Conservation (phyloP, 108 stramenopile species). For the Nannochloropsis gaditana region DNA sequence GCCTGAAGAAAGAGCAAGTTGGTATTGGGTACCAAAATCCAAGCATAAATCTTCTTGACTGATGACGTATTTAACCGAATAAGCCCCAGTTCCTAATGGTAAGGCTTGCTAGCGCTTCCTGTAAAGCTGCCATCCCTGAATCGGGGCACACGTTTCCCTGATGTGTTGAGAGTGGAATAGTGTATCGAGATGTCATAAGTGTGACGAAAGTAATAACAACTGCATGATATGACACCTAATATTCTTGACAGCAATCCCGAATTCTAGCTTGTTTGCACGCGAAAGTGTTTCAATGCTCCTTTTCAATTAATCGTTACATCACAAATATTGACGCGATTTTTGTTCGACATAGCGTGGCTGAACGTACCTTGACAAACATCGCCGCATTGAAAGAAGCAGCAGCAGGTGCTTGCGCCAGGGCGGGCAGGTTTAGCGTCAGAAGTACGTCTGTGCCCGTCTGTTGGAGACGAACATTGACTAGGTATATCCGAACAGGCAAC, state of each 20-base stretch:
- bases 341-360: too few species aligned
- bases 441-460: not conserved
- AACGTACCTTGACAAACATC: not conserved
- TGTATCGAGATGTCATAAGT: not conserved
- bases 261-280: too few species aligned
- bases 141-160: not conserved
- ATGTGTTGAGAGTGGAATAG: not conserved
- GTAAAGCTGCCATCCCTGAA: not conserved
- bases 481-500: not conserved
- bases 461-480: constrained; percentile 1
- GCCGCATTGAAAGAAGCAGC: not conserved
- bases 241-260: too few species aligned
- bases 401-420: constrained; percentile 14
- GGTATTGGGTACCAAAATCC: too few species aligned
- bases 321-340: too few species aligned
- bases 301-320: too few species aligned
- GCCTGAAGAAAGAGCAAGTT: too few species aligned
- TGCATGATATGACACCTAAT: too few species aligned
- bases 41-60: too few species aligned
- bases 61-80: not conserved
- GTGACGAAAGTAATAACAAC: too few species aligned
- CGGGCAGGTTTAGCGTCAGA: not conserved
- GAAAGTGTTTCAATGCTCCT: too few species aligned
- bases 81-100: not conserved
- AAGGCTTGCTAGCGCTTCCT: not conserved